Evolutionary conservation across 805 yeast genomes (phyloP), one percentile per base, ranked within the genome.

Genomic region (Diddensiella santjacobensis): DNA sequence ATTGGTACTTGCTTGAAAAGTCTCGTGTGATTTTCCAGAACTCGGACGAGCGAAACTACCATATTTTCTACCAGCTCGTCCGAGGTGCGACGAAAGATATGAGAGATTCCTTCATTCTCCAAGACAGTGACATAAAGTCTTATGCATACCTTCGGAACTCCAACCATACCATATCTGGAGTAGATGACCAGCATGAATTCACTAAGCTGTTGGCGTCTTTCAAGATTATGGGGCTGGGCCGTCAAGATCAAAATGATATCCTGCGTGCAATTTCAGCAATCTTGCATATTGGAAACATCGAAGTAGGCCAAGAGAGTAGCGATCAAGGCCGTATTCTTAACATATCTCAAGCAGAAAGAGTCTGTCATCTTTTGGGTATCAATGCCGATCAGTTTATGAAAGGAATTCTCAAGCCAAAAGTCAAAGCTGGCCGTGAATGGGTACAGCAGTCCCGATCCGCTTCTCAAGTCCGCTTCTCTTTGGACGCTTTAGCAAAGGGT

Each of bases 1-100:
- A 91, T 59, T 93, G 96, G 87, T 93, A 93, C 59, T 70, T 93
- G 20, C 70, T 93, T 36, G 99, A 93, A 63, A 93, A 93, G 66
- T 87, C 97, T 3, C 80, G 99, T 59, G 96, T 93, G 13, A 83
- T 88, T 3, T 70, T 77, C 37, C 97, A 88, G 67, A 79, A 83
- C 44, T 52, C 70, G 4, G 69, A 76, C 18, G 99, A 93, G 68
- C 77, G 99, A 65, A 93, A 90, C 63, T 93, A 91, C 23, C 98
- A 91, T 64, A 88, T 91, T 40, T 91, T 91, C 64, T 91, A 91
- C 68, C 99, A 91, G 69, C 64, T 91, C 55, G 70, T 90, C 58
- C 79, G 80, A 18, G 99, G 96, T 18, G 76, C 83, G 1, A 67
- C 75, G 2, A 63, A 65, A 2, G 75, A 73, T n/a, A 45, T 66